Evolutionary conservation across 345 rosid genomes (phyloP).

Genomic region (Citrus maxima): DNA sequence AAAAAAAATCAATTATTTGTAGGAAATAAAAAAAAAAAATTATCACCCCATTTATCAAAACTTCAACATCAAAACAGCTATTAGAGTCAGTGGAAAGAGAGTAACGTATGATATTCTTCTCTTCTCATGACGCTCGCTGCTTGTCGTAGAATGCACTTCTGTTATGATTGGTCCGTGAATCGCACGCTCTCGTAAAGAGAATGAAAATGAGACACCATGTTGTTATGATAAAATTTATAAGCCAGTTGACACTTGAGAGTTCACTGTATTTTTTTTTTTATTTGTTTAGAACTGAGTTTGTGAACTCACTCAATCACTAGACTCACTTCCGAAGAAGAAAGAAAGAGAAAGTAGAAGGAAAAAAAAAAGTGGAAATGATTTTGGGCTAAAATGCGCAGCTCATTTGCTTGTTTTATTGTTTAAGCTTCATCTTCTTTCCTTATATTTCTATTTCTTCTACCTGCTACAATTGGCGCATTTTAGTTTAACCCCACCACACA

Average conservation of each 20-base stretch:
- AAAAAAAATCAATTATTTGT: not conserved
- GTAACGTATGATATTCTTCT: not conserved
- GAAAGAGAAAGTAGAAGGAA: not conserved
- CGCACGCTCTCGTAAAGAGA: not conserved
- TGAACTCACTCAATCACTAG: not conserved
- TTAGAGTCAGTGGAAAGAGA: slow-evolving; percentile 1
- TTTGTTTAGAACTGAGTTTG: not conserved
- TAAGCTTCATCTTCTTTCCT: not conserved
- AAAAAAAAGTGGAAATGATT: not conserved
- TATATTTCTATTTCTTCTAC: not conserved
- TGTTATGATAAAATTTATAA: not conserved
- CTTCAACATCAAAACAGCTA: slow-evolving; percentile 25
- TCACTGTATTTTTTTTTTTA: not conserved
- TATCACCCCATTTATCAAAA: not conserved
- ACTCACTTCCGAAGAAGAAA: slow-evolving; percentile 1
- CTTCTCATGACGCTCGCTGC: too few species aligned
- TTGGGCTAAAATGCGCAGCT: slow-evolving; percentile 13
- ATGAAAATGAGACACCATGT: not conserved
- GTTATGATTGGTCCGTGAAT: not conserved
- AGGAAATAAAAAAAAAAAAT: not conserved
- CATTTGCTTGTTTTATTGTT: not conserved
- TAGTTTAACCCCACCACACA: slow-evolving; percentile 9
- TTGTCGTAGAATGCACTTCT: too few species aligned
- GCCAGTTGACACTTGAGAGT: not conserved
- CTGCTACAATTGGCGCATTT: slow-evolving; percentile 14